Evolutionary conservation across 2,329 filamentous ascomycete species (phyloP), one percentile per base, ranked within the genome.

Genomic region (Ophiostoma ulmi): DNA sequence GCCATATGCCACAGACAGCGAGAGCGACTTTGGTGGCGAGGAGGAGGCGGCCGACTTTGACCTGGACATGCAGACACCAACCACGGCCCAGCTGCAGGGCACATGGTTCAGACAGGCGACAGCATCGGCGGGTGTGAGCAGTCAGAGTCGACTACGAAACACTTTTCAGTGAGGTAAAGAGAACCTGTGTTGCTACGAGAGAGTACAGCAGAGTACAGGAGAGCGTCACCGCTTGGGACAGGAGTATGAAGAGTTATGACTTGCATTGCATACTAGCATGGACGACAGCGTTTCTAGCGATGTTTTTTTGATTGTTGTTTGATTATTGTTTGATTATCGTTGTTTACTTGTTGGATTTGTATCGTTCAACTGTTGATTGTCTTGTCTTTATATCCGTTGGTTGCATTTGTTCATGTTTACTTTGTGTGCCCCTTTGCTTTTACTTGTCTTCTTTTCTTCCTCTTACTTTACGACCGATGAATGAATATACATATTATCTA

Each of bases 101-200:
- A 48, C 44, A 1, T 74, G 73, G 72, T 55, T 73, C 13, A n/a
- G 65, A 61, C 67, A 61, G n/a, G 70, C 72, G 2, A 55, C 69
- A 3, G 68, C 38, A 3, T 67, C 65, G 38, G 65, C 83, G 71
- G 80, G 81, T 11, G 17, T 48, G 44, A 17, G n/a, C 55, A 61
- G 61, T 63, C 31, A 69, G 38, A 48, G 64, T 22, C 35, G 55
- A 14, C 36, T 44, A 11, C 64, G 64, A n/a, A 38, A 66, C 8
- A 11, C 5, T 7, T 41, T 38, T 3, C 17, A 38, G 31, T 31
- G 31, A 13, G 61, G 35, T n/a, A 8, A 13, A 20, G 63, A n/a
- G 48, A 22, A 10, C 6, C 6, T 20, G 44, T 7, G 44, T 6
- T 3, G 52, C 7, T 31, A 31, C 31, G 31, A 31, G 31, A 31